phyloP scores from a whole-genome alignment of 371 early-diverging fungal genomes.

The Actinomortierella wolfii region DNA sequence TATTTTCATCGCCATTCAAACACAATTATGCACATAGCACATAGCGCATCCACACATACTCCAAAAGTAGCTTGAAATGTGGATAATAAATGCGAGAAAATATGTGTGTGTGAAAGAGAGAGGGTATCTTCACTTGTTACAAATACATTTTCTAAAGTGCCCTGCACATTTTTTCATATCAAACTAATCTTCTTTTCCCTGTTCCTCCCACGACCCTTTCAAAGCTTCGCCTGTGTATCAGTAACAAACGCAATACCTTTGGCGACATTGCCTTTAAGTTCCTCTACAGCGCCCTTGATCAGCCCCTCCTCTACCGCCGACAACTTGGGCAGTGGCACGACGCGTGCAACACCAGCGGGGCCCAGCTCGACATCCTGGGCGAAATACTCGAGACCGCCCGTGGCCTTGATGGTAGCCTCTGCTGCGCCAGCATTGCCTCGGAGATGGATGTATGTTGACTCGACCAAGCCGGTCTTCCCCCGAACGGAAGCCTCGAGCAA shows the following conservation, averaged over 20 bases:
- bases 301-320: conserved; percentile 89
- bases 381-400: conserved; percentile 88
- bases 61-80: too few relatives aligned
- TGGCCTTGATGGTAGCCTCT: conserved; percentile 39
- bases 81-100: too few relatives aligned
- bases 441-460: conserved; percentile 91
- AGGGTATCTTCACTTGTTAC: too few relatives aligned
- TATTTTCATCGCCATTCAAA: too few relatives aligned
- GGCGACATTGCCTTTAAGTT: conserved; percentile 92
- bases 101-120: too few relatives aligned
- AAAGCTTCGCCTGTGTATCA: conserved; percentile 1
- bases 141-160: too few relatives aligned
- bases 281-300: conserved; percentile 81
- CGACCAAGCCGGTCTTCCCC: conserved; percentile 85
- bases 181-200: too few relatives aligned
- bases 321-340: conserved; percentile 84
- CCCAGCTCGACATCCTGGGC: conserved; percentile 95
- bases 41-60: too few relatives aligned
- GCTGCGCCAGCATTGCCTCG: conserved; percentile 55
- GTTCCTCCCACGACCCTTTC: too few relatives aligned
- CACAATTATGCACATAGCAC: too few relatives aligned
- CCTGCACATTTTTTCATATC: too few relatives aligned
- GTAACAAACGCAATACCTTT: conserved; percentile 73
- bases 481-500: conserved; percentile 86
- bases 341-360: conserved; percentile 88